Percentiles rank a stretch among this genome's conserved stretches.
These are phyloP conservation scores for Didymella glomerata DNA, from an alignment of 2,329 filamentous ascomycete genomes.

Conservation along the genomic window DNA sequence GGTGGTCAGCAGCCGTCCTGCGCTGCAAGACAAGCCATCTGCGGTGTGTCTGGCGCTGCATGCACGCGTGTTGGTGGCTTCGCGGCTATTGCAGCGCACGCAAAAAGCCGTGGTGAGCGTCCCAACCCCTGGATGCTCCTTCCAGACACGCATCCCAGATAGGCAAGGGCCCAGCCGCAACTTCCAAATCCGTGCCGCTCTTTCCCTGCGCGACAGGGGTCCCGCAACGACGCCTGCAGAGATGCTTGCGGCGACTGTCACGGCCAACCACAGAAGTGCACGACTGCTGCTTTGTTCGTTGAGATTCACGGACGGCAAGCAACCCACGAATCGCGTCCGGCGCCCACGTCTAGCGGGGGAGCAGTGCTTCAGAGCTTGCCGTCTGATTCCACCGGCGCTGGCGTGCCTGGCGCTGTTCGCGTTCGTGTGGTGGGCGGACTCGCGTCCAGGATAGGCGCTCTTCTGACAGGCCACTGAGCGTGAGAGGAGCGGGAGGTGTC, in stretches of 20 bases:
- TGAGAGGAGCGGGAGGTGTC: constrained; percentile 26
- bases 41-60: neutral
- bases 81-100: constrained; percentile 7
- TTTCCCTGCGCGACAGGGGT: constrained; percentile 9
- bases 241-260: constrained; percentile 7
- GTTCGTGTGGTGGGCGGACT: constrained; percentile 20
- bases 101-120: constrained; percentile 11
- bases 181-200: constrained; percentile 31
- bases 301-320: neutral
- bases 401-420: constrained; percentile 23
- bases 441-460: constrained; percentile 15
- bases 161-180: constrained; percentile 26
- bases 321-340: constrained; percentile 7
- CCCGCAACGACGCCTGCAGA: neutral
- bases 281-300: constrained; percentile 10
- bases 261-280: constrained; percentile 4
- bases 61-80: constrained; percentile 8
- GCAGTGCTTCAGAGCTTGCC: neutral
- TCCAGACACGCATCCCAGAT: constrained; percentile 22
- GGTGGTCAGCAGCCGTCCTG: constrained; percentile 2
- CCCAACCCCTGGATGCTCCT: constrained; percentile 25
- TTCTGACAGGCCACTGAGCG: constrained; percentile 24
- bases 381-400: constrained; percentile 5
- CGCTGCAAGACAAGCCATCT: constrained; percentile 2
- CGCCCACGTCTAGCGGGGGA: neutral